These are phyloP conservation scores for Moesziomyces parantarcticus DNA, from an alignment of 1,284 basidiomycete species.

Conservation along the genomic window DNA sequence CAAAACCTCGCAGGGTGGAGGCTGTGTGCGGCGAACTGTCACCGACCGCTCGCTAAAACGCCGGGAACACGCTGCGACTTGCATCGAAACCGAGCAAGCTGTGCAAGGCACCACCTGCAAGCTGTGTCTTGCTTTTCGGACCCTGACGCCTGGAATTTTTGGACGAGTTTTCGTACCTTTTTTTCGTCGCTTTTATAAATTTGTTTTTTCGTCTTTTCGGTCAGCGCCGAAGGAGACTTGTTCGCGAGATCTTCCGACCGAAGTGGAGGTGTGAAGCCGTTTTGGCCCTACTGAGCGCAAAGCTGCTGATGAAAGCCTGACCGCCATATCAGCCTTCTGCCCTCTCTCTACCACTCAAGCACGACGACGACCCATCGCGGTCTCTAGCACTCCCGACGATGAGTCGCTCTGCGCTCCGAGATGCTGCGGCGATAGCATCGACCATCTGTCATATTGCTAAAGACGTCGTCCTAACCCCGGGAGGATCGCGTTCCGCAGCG, in stretches of 20 bases:
- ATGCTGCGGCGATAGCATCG: constrained; percentile 48
- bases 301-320: background rate
- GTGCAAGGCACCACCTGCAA: no score
- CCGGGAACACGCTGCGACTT: no score
- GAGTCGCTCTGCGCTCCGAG: constrained; percentile 39
- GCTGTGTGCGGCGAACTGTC: no score
- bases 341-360: background rate
- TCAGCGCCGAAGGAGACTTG: no score
- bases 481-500: constrained; percentile 12
- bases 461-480: constrained; percentile 28
- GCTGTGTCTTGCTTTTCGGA: no score
- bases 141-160: no score
- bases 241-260: background rate
- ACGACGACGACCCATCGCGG: background rate
- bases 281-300: background rate
- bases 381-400: constrained; percentile 6
- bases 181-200: background rate
- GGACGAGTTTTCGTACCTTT: background rate
- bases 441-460: constrained; percentile 41
- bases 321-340: background rate
- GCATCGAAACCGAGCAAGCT: no score
- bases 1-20: no score
- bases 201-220: no score
- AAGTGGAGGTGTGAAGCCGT: background rate
- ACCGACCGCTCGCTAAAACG: no score